These are phyloP conservation scores for Penicillium antarcticum DNA, from an alignment of 495 filamentous ascomycete genomes.

Conservation along the genomic window DNA sequence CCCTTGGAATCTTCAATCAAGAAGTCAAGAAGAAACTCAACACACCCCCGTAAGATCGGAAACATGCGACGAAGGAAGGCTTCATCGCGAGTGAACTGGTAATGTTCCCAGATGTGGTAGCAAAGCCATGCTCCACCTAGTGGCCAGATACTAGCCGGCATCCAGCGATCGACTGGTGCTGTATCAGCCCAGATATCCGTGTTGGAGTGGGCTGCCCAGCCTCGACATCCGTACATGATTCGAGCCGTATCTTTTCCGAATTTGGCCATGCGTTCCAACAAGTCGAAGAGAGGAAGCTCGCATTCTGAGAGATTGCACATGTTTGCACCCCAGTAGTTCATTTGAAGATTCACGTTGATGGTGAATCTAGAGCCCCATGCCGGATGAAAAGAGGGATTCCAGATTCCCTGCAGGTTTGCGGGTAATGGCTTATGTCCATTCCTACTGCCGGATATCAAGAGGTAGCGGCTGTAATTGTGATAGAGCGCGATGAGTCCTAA, in stretches of 20 bases:
- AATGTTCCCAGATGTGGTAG: slow-evolving; percentile 45
- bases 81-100: slow-evolving; percentile 34
- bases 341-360: slow-evolving; percentile 57
- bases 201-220: slow-evolving; percentile 47
- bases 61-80: slow-evolving; percentile 31
- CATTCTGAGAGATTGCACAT: slow-evolving; percentile 39
- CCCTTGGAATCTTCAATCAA: slow-evolving; percentile 36
- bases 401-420: slow-evolving; percentile 57
- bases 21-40: slow-evolving; percentile 45
- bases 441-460: slow-evolving; percentile 45
- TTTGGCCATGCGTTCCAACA: slow-evolving; percentile 33
- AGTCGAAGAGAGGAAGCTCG: slow-evolving; percentile 36
- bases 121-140: slow-evolving; percentile 49
- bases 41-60: slow-evolving; percentile 33
- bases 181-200: slow-evolving; percentile 51
- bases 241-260: slow-evolving; percentile 35
- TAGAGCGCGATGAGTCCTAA: slow-evolving; percentile 39
- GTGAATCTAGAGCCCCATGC: slow-evolving; percentile 56
- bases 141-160: slow-evolving; percentile 44
- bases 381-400: slow-evolving; percentile 48
- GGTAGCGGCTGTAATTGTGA: slow-evolving; percentile 47
- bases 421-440: slow-evolving; percentile 39
- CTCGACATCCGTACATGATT: slow-evolving; percentile 48
- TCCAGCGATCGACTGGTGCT: slow-evolving; percentile 42
- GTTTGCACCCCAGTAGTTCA: slow-evolving; percentile 58